Conservation (phyloP, 2,329 filamentous ascomycete genomes). For the Diplodia sapinea region DNA sequence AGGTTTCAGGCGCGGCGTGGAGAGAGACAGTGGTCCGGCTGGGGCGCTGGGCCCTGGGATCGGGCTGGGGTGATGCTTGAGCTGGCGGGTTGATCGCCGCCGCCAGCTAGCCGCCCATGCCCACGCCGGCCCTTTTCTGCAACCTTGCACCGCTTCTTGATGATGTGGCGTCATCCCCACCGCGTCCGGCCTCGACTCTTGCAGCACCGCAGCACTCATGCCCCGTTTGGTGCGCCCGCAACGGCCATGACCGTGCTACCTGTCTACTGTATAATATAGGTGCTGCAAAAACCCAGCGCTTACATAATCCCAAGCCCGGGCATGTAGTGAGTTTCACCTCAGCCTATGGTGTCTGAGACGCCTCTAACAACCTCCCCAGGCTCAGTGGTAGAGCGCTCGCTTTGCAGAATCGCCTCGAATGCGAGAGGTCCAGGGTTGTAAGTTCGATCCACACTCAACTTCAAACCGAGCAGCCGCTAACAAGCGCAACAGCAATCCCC, state of each 20-base stretch:
- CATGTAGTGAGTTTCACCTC: slow-evolving; percentile 12
- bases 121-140: neutral
- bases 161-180: neutral
- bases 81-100: neutral
- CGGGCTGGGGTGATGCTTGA: neutral
- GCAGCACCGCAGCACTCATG: neutral
- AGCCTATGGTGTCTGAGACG: neutral
- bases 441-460: slow-evolving; percentile 9
- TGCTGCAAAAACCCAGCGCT: neutral
- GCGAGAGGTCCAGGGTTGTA: slow-evolving; percentile 30
- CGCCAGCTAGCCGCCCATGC: neutral
- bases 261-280: neutral
- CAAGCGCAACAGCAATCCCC: slow-evolving; percentile 6
- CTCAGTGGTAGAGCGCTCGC: slow-evolving; percentile 31
- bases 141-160: neutral
- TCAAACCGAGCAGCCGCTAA: neutral
- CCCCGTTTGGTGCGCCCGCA: neutral
- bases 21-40: slow-evolving; percentile 6
- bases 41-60: neutral
- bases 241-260: neutral
- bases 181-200: neutral
- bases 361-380: neutral
- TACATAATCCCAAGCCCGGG: slow-evolving; percentile 7
- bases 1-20: slow-evolving; percentile 14
- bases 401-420: slow-evolving; percentile 24